A percentile compares a stretch with the other conserved stretches of the same genome.
phyloP scores from a whole-genome alignment of 2,329 filamentous ascomycete genomes.

The Stagonosporopsis rhizophila region DNA sequence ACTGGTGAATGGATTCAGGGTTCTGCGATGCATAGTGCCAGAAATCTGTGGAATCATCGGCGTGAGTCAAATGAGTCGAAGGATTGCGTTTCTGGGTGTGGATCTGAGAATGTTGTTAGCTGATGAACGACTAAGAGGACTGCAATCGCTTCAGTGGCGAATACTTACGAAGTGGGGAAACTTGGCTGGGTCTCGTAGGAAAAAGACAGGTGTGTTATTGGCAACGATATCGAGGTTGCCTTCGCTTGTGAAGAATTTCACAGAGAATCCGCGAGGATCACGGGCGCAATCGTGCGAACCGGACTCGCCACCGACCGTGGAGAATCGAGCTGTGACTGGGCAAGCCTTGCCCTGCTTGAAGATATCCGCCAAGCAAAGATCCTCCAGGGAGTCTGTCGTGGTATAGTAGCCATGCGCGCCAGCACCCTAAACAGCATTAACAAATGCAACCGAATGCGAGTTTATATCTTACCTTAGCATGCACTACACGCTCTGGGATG shows the following conservation, averaged over 20 bases:
- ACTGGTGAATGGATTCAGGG: slow-evolving; percentile 61
- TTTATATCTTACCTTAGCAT: slow-evolving; percentile 54
- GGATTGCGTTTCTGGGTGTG: slow-evolving; percentile 79
- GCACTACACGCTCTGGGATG: slow-evolving; percentile 60
- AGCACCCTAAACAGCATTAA: slow-evolving; percentile 38
- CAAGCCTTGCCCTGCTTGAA: slow-evolving; percentile 72
- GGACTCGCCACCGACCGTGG: slow-evolving; percentile 76
- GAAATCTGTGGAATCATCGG: slow-evolving; percentile 69
- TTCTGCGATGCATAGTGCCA: slow-evolving; percentile 67
- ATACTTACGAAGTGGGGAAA: slow-evolving; percentile 44
- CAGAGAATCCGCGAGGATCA: slow-evolving; percentile 74
- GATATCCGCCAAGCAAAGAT: slow-evolving; percentile 55
- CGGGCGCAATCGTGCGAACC: slow-evolving; percentile 75
- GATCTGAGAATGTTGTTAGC: slow-evolving; percentile 62
- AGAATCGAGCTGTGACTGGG: slow-evolving; percentile 72
- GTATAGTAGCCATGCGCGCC: slow-evolving; percentile 59
- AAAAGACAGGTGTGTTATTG: slow-evolving; percentile 79
- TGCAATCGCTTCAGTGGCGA: not conserved
- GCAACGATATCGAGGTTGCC: slow-evolving; percentile 77
- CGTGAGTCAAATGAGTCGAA: slow-evolving; percentile 71
- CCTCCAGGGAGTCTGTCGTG: slow-evolving; percentile 56
- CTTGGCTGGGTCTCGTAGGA: slow-evolving; percentile 75
- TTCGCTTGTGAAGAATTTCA: slow-evolving; percentile 70
- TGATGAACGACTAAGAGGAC: not conserved
- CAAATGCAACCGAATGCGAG: not conserved